Evolutionary conservation across 140 eudicot species (phyloP), one percentile per base, ranked within the genome.

Genomic region (Cichorium intybus): DNA sequence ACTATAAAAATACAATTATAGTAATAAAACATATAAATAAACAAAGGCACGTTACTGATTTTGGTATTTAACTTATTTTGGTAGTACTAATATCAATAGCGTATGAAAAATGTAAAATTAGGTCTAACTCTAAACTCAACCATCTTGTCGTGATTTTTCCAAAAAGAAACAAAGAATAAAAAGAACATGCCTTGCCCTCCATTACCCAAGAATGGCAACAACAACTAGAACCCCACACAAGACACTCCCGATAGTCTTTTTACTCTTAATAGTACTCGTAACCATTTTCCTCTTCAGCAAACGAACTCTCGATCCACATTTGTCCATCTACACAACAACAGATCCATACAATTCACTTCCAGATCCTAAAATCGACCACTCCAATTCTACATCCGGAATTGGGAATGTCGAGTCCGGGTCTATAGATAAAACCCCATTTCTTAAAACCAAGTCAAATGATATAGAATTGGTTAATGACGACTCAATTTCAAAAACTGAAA

Each of bases 261-360:
- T 68, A 68, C 65, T 68, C 22, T 22, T 63, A 54, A 7, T 68
- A 20, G 43, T 74, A 47, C 64, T 74, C 26, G 7, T 52, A 27
- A 68, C 75, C 64, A 29, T 75, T 53, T 29, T 75, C 46, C 18
- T 75, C 49, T 51, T 51, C 28, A 68, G 39, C 51, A 75, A 75
- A 75, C 49, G 45, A 60, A 22, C 60, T 51, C 59, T 75, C 34
- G 75, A 75, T 68, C 75, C 75, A 27, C 50, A 39, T 68, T 60
- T 68, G 15, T 22, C 58, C 12, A 11, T 75, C 33, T 75, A 75
- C 80, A 18, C 48, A 18, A 51, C 60, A 24, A 22, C 43, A 64
- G 59, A 75, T 68, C 64, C 64, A 16, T 34, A 34, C 68, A 56
- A 56, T 73, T 73, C 59, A 28, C 59, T 43, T 71, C 49, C 65